Percentiles rank a stretch among this genome's conserved stretches.
phyloP scores from a whole-genome alignment of 2,329 filamentous ascomycete species.

The Pseudonectria buxi region DNA sequence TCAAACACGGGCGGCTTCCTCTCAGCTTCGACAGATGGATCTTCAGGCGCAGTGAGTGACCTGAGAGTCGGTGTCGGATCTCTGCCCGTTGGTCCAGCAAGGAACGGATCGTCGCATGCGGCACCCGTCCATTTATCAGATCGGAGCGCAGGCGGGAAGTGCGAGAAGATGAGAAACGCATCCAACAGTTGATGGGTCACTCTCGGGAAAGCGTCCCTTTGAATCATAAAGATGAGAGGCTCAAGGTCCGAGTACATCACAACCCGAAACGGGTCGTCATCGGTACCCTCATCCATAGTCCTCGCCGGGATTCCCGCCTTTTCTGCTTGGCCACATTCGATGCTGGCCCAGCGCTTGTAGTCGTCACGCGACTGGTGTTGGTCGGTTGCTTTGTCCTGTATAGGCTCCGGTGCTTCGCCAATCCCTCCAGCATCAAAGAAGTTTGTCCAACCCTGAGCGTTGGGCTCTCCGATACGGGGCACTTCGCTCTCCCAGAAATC shows the following conservation, averaged over 20 bases:
- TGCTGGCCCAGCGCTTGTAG: slow-evolving; percentile 44
- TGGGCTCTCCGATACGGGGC: slow-evolving; percentile 67
- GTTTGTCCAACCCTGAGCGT: slow-evolving; percentile 63
- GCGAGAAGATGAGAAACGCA: slow-evolving; percentile 63
- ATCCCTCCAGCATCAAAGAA: slow-evolving; percentile 34
- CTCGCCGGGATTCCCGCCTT: slow-evolving; percentile 59
- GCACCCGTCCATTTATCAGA: slow-evolving; percentile 22
- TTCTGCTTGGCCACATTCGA: slow-evolving; percentile 46
- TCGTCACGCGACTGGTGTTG: slow-evolving; percentile 31
- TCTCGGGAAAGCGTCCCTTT: slow-evolving; percentile 25
- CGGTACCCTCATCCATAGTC: slow-evolving; percentile 64
- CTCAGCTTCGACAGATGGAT: slow-evolving; percentile 14
- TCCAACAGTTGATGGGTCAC: slow-evolving; percentile 51
- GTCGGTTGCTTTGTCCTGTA: slow-evolving; percentile 6
- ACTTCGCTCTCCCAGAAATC: slow-evolving; percentile 86
- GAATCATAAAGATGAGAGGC: slow-evolving; percentile 51
- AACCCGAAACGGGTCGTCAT: slow-evolving; percentile 77
- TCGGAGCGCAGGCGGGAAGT: slow-evolving; percentile 46
- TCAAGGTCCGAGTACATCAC: slow-evolving; percentile 74
- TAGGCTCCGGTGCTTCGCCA: slow-evolving; percentile 35
- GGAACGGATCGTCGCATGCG: slow-evolving; percentile 26
- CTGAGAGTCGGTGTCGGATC: slow-evolving; percentile 2
- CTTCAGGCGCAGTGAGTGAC: slow-evolving; percentile 3
- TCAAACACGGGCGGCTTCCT: slow-evolving; percentile 24
- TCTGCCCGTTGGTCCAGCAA: slow-evolving; percentile 8